Percentiles rank a stretch among this genome's conserved stretches.
Conservation (phyloP, 2,329 filamentous ascomycete genomes). For the Talaromyces sp. region DNA sequence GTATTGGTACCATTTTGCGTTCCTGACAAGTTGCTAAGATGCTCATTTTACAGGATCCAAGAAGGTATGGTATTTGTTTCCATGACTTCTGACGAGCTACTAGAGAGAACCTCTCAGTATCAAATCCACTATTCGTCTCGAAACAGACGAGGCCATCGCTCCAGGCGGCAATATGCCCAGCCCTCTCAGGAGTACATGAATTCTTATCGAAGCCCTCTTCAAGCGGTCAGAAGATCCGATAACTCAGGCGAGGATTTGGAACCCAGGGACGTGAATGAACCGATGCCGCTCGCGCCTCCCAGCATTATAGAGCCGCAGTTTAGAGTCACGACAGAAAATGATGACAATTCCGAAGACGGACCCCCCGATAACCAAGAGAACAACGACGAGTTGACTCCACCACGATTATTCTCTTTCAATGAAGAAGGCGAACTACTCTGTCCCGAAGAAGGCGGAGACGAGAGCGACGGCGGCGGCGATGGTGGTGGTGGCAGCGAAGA, state of each 20-base stretch:
- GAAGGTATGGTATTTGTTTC: constrained; percentile 89
- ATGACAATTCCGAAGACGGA: constrained; percentile 28
- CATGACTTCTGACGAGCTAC: constrained; percentile 73
- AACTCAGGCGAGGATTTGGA: constrained; percentile 16
- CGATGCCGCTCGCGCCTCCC: constrained; percentile 13
- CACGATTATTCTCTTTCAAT: constrained; percentile 18
- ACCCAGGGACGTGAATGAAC: constrained; percentile 15
- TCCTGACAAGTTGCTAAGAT: not conserved
- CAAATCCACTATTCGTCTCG: constrained; percentile 59
- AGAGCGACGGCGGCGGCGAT: constrained; percentile 17
- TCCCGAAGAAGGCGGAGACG: constrained; percentile 25
- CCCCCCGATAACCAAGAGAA: constrained; percentile 25
- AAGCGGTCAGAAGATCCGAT: constrained; percentile 24
- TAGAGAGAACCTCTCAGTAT: constrained; percentile 68
- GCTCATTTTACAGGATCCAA: constrained; percentile 57
- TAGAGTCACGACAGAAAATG: constrained; percentile 31
- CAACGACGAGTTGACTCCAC: constrained; percentile 16
- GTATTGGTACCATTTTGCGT: constrained; percentile 33
- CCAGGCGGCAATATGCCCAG: constrained; percentile 23
- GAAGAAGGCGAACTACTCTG: constrained; percentile 27
- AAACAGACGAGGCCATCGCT: constrained; percentile 19
- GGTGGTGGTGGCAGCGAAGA: not conserved
- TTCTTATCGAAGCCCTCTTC: constrained; percentile 30
- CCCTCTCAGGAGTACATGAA: constrained; percentile 38
- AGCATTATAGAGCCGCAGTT: constrained; percentile 25